A percentile compares a stretch with the other conserved stretches of the same genome.
These are phyloP conservation scores for Entamoeba invadens DNA, from an alignment of 208 protist genomes.

Conservation along the genomic window DNA sequence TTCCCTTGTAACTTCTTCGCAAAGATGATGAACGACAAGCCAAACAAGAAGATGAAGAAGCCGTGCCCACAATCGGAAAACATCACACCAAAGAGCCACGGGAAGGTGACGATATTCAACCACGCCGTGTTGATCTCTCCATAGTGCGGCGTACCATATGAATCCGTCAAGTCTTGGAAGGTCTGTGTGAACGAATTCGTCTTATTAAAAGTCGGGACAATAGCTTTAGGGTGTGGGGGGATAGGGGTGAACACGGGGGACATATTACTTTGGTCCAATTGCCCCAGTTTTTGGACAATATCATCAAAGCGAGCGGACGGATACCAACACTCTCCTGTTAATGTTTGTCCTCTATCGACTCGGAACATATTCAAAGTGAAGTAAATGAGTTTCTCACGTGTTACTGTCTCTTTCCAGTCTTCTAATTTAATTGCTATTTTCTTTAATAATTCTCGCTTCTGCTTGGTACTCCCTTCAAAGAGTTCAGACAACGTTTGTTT, in stretches of 20 bases:
- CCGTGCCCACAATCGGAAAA: slow-evolving; percentile 96
- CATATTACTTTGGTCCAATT: neutral
- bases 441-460: neutral
- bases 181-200: slow-evolving; percentile 80
- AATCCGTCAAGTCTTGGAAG: slow-evolving; percentile 89
- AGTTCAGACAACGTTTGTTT: neutral
- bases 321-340: neutral
- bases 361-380: neutral
- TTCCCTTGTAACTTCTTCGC: slow-evolving; percentile 15
- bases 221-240: neutral
- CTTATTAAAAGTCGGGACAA: slow-evolving; percentile 80
- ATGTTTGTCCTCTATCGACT: neutral
- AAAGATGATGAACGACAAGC: slow-evolving; percentile 19
- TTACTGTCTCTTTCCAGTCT: neutral
- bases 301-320: neutral
- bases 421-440: neutral
- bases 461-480: neutral
- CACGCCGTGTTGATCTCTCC: slow-evolving; percentile 45
- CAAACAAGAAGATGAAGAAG: slow-evolving; percentile 24
- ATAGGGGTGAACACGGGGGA: neutral
- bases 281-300: neutral
- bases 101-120: slow-evolving; percentile 72
- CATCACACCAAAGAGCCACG: slow-evolving; percentile 98
- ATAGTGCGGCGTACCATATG: slow-evolving; percentile 76
- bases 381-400: neutral